phyloP scores from a whole-genome alignment of 2,329 filamentous ascomycete genomes.

The Colletotrichum limetticola region DNA sequence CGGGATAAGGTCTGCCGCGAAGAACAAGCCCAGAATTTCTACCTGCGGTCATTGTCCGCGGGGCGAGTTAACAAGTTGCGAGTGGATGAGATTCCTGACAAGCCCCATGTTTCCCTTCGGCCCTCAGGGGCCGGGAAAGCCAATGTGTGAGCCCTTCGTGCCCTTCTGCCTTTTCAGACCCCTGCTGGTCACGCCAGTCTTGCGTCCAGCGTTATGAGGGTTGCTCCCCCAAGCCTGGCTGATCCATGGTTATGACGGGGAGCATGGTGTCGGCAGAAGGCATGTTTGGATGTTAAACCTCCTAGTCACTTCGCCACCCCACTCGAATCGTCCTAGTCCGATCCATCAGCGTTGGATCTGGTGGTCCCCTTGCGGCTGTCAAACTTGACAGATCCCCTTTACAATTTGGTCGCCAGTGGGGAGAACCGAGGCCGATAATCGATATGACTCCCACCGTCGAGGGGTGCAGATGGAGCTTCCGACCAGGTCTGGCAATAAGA shows the following conservation, averaged over 20 bases:
- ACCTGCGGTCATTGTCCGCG: constrained; percentile 23
- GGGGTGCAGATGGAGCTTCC: constrained; percentile 3
- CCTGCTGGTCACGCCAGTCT: constrained; percentile 34
- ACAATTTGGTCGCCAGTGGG: constrained; percentile 25
- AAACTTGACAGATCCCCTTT: constrained; percentile 36
- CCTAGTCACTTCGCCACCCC: constrained; percentile 31
- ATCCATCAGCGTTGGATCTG: constrained; percentile 35
- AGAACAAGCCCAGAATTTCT: constrained; percentile 14
- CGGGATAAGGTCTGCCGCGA: constrained; percentile 19
- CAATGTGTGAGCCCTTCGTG: background rate
- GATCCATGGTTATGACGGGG: constrained; percentile 28
- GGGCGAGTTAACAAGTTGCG: constrained; percentile 17
- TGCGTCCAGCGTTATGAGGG: constrained; percentile 24
- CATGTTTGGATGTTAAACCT: constrained; percentile 33
- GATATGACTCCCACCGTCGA: constrained; percentile 10
- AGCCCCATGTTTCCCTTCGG: constrained; percentile 9
- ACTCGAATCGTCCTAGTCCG: constrained; percentile 27
- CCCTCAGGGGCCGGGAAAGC: constrained; percentile 23
- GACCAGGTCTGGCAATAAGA: constrained; percentile 1
- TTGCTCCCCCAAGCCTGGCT: constrained; percentile 21
- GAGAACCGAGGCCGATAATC: constrained; percentile 2
- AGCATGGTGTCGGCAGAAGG: constrained; percentile 27
- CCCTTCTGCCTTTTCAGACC: constrained; percentile 2
- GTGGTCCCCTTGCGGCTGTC: constrained; percentile 33
- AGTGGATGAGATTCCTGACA: constrained; percentile 18